A percentile compares a stretch with the other conserved stretches of the same genome.
Evolutionary conservation across 192 early-diverging fungal species (phyloP).

Genomic region (Coemansia nantahalensis): DNA sequence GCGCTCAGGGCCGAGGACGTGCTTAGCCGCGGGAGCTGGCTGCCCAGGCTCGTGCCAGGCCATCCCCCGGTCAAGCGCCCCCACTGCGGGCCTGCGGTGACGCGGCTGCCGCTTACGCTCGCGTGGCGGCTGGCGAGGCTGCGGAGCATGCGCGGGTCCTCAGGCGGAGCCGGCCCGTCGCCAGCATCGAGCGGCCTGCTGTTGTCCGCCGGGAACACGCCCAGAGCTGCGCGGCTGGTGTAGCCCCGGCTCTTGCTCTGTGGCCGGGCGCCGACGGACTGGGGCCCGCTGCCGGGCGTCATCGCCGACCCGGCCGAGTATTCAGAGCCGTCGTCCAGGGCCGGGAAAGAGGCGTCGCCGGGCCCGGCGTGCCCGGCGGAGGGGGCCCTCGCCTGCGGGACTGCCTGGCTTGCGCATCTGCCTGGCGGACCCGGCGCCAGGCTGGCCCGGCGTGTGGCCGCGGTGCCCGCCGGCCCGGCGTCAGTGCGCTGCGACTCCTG

Average conservation of each 20-base stretch:
- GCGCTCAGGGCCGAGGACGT: constrained; percentile 42
- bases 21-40: constrained; percentile 20
- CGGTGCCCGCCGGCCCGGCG: not conserved
- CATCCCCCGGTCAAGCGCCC: constrained; percentile 3
- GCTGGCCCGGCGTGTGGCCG: constrained; percentile 7
- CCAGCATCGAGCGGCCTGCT: too few relatives aligned
- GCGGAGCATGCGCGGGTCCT: too few relatives aligned
- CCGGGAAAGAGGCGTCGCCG: constrained; percentile 7
- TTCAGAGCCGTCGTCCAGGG: constrained; percentile 16
- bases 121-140: constrained; percentile 3
- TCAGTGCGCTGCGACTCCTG: constrained; percentile 1
- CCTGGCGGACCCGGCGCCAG: constrained; percentile 7
- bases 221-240: not conserved
- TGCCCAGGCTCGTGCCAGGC: not conserved
- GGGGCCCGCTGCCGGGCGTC: not conserved
- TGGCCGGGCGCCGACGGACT: not conserved
- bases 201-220: not conserved
- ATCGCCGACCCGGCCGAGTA: constrained; percentile 10
- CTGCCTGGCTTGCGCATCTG: constrained; percentile 3
- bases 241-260: not conserved
- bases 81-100: not conserved
- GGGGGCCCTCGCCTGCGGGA: not conserved
- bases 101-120: constrained; percentile 2
- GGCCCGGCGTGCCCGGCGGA: not conserved
- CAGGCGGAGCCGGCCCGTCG: too few relatives aligned